Base-by-base conservation (phyloP, 1,284 basidiomycete genomes). In the Irpex rosettiformis region DNA sequence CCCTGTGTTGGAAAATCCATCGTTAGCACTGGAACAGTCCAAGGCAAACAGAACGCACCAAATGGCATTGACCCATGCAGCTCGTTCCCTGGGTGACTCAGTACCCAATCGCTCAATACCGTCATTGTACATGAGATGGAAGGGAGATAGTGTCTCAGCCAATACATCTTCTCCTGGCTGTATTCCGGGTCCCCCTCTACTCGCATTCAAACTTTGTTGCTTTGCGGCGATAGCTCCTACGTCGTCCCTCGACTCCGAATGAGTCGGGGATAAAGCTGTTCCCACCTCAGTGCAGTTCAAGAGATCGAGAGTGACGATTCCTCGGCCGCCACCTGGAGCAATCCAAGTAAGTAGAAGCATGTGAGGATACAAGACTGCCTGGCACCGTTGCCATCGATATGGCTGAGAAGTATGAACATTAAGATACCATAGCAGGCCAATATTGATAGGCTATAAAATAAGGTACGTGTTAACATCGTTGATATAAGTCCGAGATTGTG, bases 61-160 rank as follows among this genome's bases (percentile, higher is more conserved):
- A 55, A 96, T 83, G 2, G 91, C 83, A 65, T 88, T 89, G 22
- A 94, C 90, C 93, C 94, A 95, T 71, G 88, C 83, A 52, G 93
- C 89, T 62, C 93, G 79, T 67, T 94, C 91, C 58, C 88, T 72
- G 3, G 93, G 82, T 61, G 89, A 93, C 67, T 94, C 93, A 21
- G 91, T 87, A 1, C 86, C 93, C 10, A 96, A 70, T 10, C 93
- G 75, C 70, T 96, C 94, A 1, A 92, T 85, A 2, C 93, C 93
- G 70, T 96, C 94, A 18, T 82, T 81, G 68, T 96, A 96, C 30
- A 93, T 69, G 75, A 96, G 80, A 68, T 94, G 91, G 75, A 96
- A 95, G 0, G 93, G 93, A 57, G 91, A 92, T 5, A 96, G 70
- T 57, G 84, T 79, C 62, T 93, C 87, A 70, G 88, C 79, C 56